Base-by-base conservation (phyloP, 2,329 filamentous ascomycete species). In the Polytolypa hystricis region DNA sequence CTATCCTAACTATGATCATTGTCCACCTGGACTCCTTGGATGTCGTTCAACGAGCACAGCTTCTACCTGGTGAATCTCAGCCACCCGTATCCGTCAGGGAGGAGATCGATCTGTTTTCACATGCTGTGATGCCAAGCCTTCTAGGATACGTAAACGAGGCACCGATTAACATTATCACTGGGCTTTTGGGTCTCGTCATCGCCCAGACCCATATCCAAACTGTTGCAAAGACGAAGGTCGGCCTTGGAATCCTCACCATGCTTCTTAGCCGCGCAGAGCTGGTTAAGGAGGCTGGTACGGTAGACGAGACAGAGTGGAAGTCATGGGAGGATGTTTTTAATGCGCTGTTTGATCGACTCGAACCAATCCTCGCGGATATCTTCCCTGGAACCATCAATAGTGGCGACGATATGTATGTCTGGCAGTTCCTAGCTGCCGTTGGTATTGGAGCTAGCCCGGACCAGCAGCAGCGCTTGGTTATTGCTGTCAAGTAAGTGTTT, bases 341-440 rank as follows among this genome's bases (percentile, higher is more conserved):
- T 49, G 71, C 74, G 17, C 74, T 98, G 41, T 98, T 98, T 61
- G 84, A 91, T 56, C 73, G 75, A 5, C 69, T 96, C 12, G 89
- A 96, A 58, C 84, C 84, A 2, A 79, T 80, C 5, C 72, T 96
- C 31, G 80, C 81, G 9, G 74, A 81, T 49, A 79, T 95, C 44
- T 98, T 98, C 74, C 87, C 89, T 0, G 84, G 82, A 14, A 81
- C 81, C n/a, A 84, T 93, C 52, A 86, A 84, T 46, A 79, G 84
- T 5, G 83, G 84, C 33, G 86, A 95, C 47, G 91, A 98, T 53
- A 81, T 94, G 53, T 93, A 96, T 54, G 85, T 96, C 26, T 98
- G 91, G 91, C 89, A 96, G 61, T 93, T 96, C 58, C 71, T 98
- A 46, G 91, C 91, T 6, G 86, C 89, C 9, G 85, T 95, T 61